phyloP scores from a whole-genome alignment of 129 eudicot species.

The Flaveria linearis region DNA sequence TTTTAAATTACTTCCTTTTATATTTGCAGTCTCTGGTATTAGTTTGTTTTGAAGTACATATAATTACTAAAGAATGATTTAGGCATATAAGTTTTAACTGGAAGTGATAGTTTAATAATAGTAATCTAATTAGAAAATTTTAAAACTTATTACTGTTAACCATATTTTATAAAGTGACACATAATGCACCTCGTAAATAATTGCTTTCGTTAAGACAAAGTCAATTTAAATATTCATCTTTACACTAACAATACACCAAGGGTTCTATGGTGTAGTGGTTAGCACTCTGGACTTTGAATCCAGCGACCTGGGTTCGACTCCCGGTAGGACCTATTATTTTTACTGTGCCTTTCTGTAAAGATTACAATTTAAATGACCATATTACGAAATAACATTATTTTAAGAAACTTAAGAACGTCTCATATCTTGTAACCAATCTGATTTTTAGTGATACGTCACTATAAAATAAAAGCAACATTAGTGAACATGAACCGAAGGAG shows the following conservation, averaged over 20 bases:
- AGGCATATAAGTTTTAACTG: too few relatives aligned
- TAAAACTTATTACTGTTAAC: too few relatives aligned
- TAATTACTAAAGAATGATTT: too few relatives aligned
- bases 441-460: too few relatives aligned
- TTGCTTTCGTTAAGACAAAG: too few relatives aligned
- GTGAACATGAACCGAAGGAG: too few relatives aligned
- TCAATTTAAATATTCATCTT: not conserved
- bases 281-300: conserved; percentile 99
- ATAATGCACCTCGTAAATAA: too few relatives aligned
- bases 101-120: too few relatives aligned
- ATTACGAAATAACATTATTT: not conserved
- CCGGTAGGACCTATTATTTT: conserved; percentile 83
- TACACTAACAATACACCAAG: fast-evolving
- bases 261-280: conserved; percentile 99
- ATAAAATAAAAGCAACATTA: too few relatives aligned
- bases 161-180: not conserved
- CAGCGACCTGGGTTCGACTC: conserved; percentile 99
- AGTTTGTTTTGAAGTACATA: not conserved
- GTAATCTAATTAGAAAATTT: too few relatives aligned
- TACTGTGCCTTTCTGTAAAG: not conserved
- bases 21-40: not conserved
- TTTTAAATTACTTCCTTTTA: not conserved
- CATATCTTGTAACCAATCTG: too few relatives aligned
- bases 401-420: too few relatives aligned
- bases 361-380: not conserved